phyloP scores from a whole-genome alignment of 352 stramenopile genomes.

The Phytophthora ohioensis region DNA sequence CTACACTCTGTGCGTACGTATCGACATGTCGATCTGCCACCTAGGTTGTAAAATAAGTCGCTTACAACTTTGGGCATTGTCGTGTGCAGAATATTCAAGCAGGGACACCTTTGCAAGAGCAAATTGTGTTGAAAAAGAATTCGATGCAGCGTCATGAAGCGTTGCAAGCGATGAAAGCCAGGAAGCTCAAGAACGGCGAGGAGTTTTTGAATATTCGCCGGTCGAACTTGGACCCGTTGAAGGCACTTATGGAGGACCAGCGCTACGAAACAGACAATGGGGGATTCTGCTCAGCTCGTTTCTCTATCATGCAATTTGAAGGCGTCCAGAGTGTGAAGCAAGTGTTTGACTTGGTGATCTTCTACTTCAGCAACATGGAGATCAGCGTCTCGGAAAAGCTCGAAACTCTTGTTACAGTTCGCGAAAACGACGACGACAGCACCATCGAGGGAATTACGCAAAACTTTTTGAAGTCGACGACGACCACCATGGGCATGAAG shows the following conservation, averaged over 20 bases:
- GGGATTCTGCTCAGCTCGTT: constrained; percentile 58
- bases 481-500: constrained; percentile 30
- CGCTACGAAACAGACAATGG: constrained; percentile 52
- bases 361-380: constrained; percentile 68
- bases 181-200: constrained; percentile 37
- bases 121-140: constrained; percentile 36
- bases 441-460: constrained; percentile 29
- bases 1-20: constrained; percentile 44
- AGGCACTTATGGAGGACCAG: constrained; percentile 43
- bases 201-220: constrained; percentile 44
- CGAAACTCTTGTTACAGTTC: constrained; percentile 54
- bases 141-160: constrained; percentile 16
- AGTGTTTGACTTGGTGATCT: constrained; percentile 61
- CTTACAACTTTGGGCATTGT: neutral
- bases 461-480: constrained; percentile 53
- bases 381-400: constrained; percentile 64
- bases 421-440: constrained; percentile 52
- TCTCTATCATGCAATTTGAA: constrained; percentile 62
- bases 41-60: neutral
- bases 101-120: constrained; percentile 40
- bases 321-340: constrained; percentile 44
- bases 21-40: neutral
- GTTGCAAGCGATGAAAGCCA: constrained; percentile 32
- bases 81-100: constrained; percentile 34
- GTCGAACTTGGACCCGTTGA: constrained; percentile 32